Evolutionary conservation across 1,284 basidiomycete species (phyloP).

Genomic region (Austropuccinia psidii): DNA sequence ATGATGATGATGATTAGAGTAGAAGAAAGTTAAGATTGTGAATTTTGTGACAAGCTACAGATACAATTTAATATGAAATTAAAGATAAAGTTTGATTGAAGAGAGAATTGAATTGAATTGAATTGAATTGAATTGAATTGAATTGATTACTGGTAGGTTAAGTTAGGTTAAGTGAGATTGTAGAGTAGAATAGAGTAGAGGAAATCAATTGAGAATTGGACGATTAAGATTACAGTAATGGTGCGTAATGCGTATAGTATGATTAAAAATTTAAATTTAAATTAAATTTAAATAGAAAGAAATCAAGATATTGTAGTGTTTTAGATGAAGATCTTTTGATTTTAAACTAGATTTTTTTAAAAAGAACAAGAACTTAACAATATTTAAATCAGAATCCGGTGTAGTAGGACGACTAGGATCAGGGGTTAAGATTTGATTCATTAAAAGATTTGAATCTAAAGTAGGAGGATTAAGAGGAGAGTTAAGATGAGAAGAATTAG

Average conservation of each 20-base stretch:
- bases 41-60: background rate
- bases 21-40: background rate
- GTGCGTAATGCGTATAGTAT: too few relatives aligned
- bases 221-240: too few relatives aligned
- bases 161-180: background rate
- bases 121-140: too few relatives aligned
- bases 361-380: slow-evolving; percentile 12
- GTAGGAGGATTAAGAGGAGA: background rate
- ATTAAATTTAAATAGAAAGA: too few relatives aligned
- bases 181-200: background rate
- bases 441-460: background rate
- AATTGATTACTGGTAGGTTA: too few relatives aligned
- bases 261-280: too few relatives aligned
- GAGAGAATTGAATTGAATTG: too few relatives aligned
- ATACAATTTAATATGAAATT: background rate
- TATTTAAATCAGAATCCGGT: slow-evolving; percentile 26
- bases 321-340: too few relatives aligned
- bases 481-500: background rate
- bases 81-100: too few relatives aligned
- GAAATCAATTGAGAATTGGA: background rate
- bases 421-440: slow-evolving; percentile 14
- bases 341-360: too few relatives aligned
- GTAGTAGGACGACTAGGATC: slow-evolving; percentile 25
- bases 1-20: background rate
- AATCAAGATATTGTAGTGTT: too few relatives aligned